A percentile compares a stretch with the other conserved stretches of the same genome.
These are phyloP conservation scores for Tetrapyrgos nigripes DNA, from an alignment of 1,284 basidiomycete species.

Conservation along the genomic window DNA sequence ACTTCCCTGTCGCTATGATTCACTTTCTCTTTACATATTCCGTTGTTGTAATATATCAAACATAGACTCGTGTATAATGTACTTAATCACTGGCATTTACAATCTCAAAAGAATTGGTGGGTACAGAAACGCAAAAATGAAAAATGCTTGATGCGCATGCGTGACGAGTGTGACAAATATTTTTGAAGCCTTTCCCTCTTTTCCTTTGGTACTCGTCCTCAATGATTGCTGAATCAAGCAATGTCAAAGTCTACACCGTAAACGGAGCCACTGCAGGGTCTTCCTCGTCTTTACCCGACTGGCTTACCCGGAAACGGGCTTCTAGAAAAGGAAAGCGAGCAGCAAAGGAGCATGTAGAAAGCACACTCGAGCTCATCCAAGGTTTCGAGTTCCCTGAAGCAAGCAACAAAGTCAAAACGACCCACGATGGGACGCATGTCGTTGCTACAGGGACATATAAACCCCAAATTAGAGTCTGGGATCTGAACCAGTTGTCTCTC, in stretches of 20 bases:
- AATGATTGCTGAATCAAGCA: constrained; percentile 13
- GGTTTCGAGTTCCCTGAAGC: constrained; percentile 98
- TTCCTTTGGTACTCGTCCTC: background rate
- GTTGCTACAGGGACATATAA: constrained; percentile 98
- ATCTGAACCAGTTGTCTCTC: constrained; percentile 89
- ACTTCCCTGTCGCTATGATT: too few relatives aligned
- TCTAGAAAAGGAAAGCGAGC: constrained; percentile 68
- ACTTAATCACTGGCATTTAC: too few relatives aligned
- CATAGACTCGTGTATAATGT: too few relatives aligned
- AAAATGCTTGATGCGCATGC: too few relatives aligned
- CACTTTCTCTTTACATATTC: too few relatives aligned
- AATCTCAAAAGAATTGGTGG: too few relatives aligned
- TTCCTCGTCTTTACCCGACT: constrained; percentile 87
- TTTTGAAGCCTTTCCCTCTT: background rate
- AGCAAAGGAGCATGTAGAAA: constrained; percentile 72
- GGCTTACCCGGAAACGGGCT: constrained; percentile 81
- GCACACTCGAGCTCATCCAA: constrained; percentile 88
- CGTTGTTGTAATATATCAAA: too few relatives aligned
- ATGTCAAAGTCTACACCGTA: constrained; percentile 89
- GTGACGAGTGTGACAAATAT: too few relatives aligned
- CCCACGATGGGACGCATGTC: constrained; percentile 90
- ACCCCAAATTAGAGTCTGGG: constrained; percentile 97
- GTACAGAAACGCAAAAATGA: too few relatives aligned
- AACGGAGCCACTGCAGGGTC: constrained; percentile 87
- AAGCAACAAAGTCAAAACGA: constrained; percentile 90